Base-by-base conservation (phyloP, 768 basidiomycete species). In the Leccinum ochraceum region DNA sequence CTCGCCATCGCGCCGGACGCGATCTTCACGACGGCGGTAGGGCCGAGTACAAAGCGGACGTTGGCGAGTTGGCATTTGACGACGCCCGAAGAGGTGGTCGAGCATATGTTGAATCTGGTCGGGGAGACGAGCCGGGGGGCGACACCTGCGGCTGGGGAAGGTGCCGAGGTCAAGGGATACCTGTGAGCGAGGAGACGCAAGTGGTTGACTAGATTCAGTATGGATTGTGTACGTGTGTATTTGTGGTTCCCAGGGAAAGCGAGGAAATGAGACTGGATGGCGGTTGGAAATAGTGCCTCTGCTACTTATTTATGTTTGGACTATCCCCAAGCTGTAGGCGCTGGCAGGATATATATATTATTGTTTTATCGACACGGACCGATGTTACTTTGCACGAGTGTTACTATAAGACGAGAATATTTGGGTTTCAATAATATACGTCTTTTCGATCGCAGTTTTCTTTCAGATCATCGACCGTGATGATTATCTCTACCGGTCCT, bases 21-120 rank as follows among this genome's bases (percentile, higher is more conserved):
- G 24, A 79, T 96, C 49, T 98, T 96, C 81, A 92, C 95, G 22
- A 94, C 93, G 6, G 90, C 93, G 30, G 94, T 98, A n/a, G 95
- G 95, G 1, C 90, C 91, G 61, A 87, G 87, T 67, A 86, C 83
- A 69, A 96, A 96, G 79, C 85, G 91, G 67, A 98, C 95, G 53
- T 78, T 95, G 54, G 95, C 94, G 20, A 84, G 83, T 51, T 96
- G 94, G 93, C 95, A 97, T 75, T 89, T 97, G 56, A 93, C 91
- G 61, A 86, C 88, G 51, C 92, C 95, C 14, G 85, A 84, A 56
- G 94, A 95, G 78, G 84, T 96, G 61, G 86, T 96, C 24, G 90
- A 90, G 8, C 84, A 89, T 65, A 85, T 95, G 81, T 72, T 91
- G 56, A 74, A 83, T 42, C 76, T 93, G 59, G 85, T 86, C 28